These are phyloP conservation scores for Triadica sebifera DNA, from an alignment of 345 rosid genomes.

Conservation along the genomic window DNA sequence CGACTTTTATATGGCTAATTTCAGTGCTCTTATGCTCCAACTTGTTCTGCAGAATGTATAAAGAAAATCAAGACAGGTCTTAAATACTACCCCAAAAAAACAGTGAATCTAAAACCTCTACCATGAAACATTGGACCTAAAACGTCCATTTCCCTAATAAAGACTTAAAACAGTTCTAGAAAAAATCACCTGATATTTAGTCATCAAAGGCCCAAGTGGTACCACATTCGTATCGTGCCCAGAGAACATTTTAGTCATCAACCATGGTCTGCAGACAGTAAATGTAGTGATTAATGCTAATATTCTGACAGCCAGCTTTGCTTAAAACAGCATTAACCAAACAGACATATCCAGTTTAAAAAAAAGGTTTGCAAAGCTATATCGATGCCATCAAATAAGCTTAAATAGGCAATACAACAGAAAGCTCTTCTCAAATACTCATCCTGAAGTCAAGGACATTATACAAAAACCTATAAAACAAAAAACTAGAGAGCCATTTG, in stretches of 20 bases:
- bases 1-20: constrained; percentile 24
- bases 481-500: background rate
- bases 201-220: constrained; percentile 16
- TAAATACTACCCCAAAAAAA: background rate
- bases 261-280: constrained; percentile 44
- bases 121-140: background rate
- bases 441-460: background rate
- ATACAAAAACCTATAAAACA: background rate
- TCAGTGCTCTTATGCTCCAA: background rate
- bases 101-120: background rate
- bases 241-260: constrained; percentile 22
- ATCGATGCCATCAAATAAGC: background rate
- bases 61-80: background rate
- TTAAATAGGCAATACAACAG: background rate
- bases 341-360: background rate
- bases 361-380: background rate
- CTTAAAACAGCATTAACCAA: background rate
- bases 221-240: constrained; percentile 1
- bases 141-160: background rate
- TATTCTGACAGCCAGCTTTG: background rate
- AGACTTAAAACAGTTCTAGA: background rate
- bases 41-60: constrained; percentile 19
- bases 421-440: background rate
- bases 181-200: constrained; percentile 25
- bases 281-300: background rate